Conservation (phyloP, 768 basidiomycete genomes). For the Boletales sp. region DNA sequence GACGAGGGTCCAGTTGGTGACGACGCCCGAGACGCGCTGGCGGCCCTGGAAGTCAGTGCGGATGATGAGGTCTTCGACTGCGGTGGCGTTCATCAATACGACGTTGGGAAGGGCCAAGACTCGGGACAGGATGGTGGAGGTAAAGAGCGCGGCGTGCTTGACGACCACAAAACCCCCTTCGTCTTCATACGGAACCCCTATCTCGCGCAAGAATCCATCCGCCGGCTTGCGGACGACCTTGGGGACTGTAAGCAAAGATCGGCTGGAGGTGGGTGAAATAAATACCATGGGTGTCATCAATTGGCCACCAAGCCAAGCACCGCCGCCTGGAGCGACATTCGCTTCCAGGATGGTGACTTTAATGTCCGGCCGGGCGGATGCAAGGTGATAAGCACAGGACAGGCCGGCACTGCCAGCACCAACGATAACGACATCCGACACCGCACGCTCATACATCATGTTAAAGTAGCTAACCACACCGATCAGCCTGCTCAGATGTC, state of each 20-base stretch:
- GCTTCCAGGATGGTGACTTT: constrained; percentile 69
- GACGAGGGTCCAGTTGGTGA: constrained; percentile 53
- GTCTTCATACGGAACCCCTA: constrained; percentile 74
- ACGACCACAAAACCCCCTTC: constrained; percentile 77
- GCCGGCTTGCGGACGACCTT: constrained; percentile 82
- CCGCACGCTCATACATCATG: constrained; percentile 67
- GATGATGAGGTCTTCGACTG: constrained; percentile 78
- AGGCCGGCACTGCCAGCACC: constrained; percentile 70
- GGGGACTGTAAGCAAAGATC: background rate
- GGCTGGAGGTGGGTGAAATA: background rate
- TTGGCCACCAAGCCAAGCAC: constrained; percentile 78
- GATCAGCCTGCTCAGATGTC: constrained; percentile 7
- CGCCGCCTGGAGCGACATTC: constrained; percentile 74
- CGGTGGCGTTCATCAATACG: constrained; percentile 73
- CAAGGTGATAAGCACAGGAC: constrained; percentile 72
- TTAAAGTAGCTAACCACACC: constrained; percentile 57
- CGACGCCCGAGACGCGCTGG: constrained; percentile 49
- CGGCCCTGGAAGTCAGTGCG: constrained; percentile 44
- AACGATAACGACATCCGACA: constrained; percentile 76
- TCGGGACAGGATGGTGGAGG: constrained; percentile 67
- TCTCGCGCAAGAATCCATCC: constrained; percentile 62
- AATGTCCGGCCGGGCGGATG: constrained; percentile 62
- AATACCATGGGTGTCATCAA: constrained; percentile 75
- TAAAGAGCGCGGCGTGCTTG: constrained; percentile 80
- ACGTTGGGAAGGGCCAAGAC: constrained; percentile 71